Base-by-base conservation (phyloP, 78 protist genomes). In the Trichosphaerium sp. region DNA sequence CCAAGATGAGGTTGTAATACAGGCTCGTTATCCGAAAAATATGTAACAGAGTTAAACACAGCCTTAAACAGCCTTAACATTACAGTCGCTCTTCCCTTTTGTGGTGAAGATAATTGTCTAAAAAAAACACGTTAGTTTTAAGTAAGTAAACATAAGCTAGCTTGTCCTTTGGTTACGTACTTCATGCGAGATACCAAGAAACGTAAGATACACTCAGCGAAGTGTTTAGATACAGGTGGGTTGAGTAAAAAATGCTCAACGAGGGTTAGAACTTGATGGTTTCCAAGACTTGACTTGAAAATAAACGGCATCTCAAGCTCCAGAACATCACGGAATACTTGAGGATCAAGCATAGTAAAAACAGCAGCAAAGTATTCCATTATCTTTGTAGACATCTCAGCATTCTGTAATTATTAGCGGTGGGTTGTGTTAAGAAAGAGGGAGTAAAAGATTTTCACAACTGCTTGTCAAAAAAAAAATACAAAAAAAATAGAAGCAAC, bases 341-440 rank as follows among this genome's bases (percentile, higher is more conserved):
- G 61, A 15, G 18, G 56, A 28, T 89, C 93, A 37, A 89, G 68
- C 52, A 80, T 38, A 34, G 83, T 71, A 47, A 89, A 88, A 8
- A 90, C 77, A 31, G 78, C 59, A 10, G 94, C 77, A 14, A 88
- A 88, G n/a, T 71, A 29, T 29, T 92, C 97, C 12, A 92, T 41
- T 5, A 68, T 59, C 42, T 80, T 80, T 11, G 62, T 72, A n/a
- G n/a, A n/a, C n/a, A n/a, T n/a, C n/a, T n/a, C 21, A 38, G 59
- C 21, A 38, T 38, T 21, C 59, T 57, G 21, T 21, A 21, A 21
- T 21, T 57, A 21, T 21, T 18, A 40, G 49, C 18, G 23, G 18
- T 18, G 26, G 68, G 56, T 56, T 56, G n/a, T 56, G 15, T 18
- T 15, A 56, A 63, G n/a, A 63, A n/a, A n/a, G n/a, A n/a, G n/a